Base-by-base conservation (phyloP, 495 filamentous ascomycete species). In the Usnea hakonensis region DNA sequence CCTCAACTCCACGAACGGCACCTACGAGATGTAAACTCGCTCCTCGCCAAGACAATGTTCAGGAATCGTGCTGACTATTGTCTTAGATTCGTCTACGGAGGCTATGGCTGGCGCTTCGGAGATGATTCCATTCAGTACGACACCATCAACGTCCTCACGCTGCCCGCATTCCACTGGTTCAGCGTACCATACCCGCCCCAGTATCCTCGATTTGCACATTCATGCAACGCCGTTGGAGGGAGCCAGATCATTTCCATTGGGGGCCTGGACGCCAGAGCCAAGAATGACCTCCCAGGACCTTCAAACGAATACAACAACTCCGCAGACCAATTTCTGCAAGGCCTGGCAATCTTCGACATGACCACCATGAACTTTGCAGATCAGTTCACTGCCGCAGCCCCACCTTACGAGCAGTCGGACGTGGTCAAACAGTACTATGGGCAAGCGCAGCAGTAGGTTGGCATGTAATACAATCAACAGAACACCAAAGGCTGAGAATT, bases 91-190 rank as follows among this genome's bases (percentile, higher is more conserved):
- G 33, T 65, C 2, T 65, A 61, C 32, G 63, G 50, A 4, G 57
- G 63, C 17, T 59, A 33, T 26, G 54, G 53, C 32, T 21, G 19
- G 10, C 23, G 16, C 23, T 44, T 53, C 3, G 62, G 57, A 21
- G 9, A 13, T 16, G 26, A 17, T 23, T 17, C 55, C 23, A 35
- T 61, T 11, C 56, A 58, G 1, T 55, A 48, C 28, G 66, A 68
- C 23, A 58, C 57, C 5, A 41, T 68, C n/a, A 63, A 28, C 21
- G 67, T 80, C 19, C 69, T 79, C 17, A 75, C 72, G 46, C 62
- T 79, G 5, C 78, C 77, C 2, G 76, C 74, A 9, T 80, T 80
- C 46, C 64, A 69, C 36, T 79, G 77, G 70, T 69, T 74, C 46
- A 65, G 68, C 44, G 67, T 70, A 5, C 30, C 55, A 67, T 61